phyloP scores from a whole-genome alignment of 2,329 filamentous ascomycete species.

The Plenodomus tracheiphilus region DNA sequence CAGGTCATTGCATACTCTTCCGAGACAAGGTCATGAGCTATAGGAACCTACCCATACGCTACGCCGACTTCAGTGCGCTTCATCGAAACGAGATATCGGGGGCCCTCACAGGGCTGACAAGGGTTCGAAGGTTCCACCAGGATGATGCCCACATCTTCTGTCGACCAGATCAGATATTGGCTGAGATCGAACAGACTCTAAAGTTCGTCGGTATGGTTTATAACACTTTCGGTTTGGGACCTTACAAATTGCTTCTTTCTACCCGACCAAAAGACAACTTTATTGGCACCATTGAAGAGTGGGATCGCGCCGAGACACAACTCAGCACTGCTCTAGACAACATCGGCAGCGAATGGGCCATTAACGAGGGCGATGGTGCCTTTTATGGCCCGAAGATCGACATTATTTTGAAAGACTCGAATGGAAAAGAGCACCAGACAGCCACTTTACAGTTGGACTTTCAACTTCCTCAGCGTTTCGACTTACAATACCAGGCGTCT shows the following conservation, averaged over 20 bases:
- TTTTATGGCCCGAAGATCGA: conserved; percentile 95
- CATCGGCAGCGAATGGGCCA: conserved; percentile 68
- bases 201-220: conserved; percentile 76
- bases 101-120: conserved; percentile 77
- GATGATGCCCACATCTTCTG: conserved; percentile 93
- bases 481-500: conserved; percentile 72
- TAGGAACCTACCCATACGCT: conserved; percentile 78
- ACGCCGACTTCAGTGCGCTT: conserved; percentile 85
- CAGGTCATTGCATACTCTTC: conserved; percentile 85
- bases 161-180: conserved; percentile 71
- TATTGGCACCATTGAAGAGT: conserved; percentile 74
- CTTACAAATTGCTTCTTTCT: conserved; percentile 76
- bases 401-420: conserved; percentile 74
- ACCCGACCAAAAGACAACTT: conserved; percentile 76
- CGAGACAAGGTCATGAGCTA: conserved; percentile 73
- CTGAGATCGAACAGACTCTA: conserved; percentile 73
- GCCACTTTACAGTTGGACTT: conserved; percentile 90
- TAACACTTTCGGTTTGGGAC: conserved; percentile 68
- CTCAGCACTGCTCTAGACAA: conserved; percentile 65
- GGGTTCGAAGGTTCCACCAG: conserved; percentile 85
- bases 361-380: conserved; percentile 82
- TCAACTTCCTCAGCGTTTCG: conserved; percentile 82
- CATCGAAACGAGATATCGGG: conserved; percentile 86
- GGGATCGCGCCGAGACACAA: conserved; percentile 68
- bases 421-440: conserved; percentile 82